Percentiles rank a stretch among this genome's conserved stretches.
phyloP scores from a whole-genome alignment of 2,329 filamentous ascomycete genomes.

The Zalaria obscura region DNA sequence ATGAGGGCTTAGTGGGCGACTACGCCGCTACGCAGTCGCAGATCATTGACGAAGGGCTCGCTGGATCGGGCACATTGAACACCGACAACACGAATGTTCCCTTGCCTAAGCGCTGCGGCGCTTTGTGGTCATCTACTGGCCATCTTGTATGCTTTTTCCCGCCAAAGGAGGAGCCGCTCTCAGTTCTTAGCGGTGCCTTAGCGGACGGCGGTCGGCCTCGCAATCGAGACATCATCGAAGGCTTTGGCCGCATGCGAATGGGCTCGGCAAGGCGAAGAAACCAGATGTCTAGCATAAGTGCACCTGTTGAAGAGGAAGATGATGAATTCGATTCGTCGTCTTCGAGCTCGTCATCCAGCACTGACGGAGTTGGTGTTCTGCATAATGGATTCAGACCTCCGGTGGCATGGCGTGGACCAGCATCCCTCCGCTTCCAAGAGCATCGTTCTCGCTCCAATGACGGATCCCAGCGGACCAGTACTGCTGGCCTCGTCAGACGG shows the following conservation, averaged over 20 bases:
- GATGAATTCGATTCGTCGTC: constrained; percentile 9
- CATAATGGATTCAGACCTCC: constrained; percentile 4
- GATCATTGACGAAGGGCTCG: no score
- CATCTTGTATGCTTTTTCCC: constrained; percentile 45
- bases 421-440: constrained; percentile 7
- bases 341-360: constrained; percentile 20
- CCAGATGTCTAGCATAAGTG: no score
- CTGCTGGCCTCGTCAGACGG: constrained; percentile 2
- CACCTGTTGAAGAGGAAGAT: constrained; percentile 2
- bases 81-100: constrained; percentile 51
- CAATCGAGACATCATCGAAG: constrained; percentile 44
- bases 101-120: constrained; percentile 43
- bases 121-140: constrained; percentile 42
- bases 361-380: constrained; percentile 10
- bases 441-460: constrained; percentile 5
- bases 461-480: constrained; percentile 7
- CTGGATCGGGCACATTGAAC: no score
- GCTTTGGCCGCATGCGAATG: constrained; percentile 45
- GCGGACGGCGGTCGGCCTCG: constrained; percentile 21
- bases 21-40: constrained; percentile 23
- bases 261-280: constrained; percentile 31
- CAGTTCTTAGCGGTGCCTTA: constrained; percentile 9
- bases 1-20: constrained; percentile 17
- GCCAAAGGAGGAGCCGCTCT: constrained; percentile 35
- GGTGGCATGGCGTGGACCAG: constrained; percentile 4